A percentile compares a stretch with the other conserved stretches of the same genome.
phyloP scores from a whole-genome alignment of 768 basidiomycete species.

The Collybia nuda region DNA sequence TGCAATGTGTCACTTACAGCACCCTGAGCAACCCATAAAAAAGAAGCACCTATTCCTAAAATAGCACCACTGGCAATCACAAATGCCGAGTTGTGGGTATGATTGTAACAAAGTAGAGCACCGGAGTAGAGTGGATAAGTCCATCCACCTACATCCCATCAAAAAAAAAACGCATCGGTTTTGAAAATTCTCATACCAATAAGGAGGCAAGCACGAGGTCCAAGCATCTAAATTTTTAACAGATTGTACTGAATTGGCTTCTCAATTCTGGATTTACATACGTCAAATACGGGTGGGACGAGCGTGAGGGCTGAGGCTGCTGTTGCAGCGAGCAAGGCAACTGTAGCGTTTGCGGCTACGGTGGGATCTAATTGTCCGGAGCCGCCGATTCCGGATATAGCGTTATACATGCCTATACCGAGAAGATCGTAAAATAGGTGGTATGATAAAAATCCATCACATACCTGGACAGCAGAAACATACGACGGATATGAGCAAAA shows the following conservation, averaged over 20 bases:
- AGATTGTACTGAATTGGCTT: neutral
- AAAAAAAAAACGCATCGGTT: neutral
- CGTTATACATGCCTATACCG: slow-evolving; percentile 26
- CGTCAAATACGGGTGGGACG: slow-evolving; percentile 27
- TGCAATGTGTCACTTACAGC: slow-evolving; percentile 14
- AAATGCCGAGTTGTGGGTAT: slow-evolving; percentile 24
- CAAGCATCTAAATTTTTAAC: slow-evolving; percentile 18
- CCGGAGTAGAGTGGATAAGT: slow-evolving; percentile 26
- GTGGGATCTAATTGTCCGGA: slow-evolving; percentile 28
- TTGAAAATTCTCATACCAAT: slow-evolving; percentile 12
- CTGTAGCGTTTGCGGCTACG: slow-evolving; percentile 27
- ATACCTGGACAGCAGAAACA: slow-evolving; percentile 28
- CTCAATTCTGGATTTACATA: slow-evolving; percentile 5
- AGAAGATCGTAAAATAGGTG: neutral
- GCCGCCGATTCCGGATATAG: slow-evolving; percentile 25
- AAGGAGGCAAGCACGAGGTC: slow-evolving; percentile 23
- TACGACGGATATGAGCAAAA: slow-evolving; percentile 23
- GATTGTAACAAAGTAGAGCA: slow-evolving; percentile 25
- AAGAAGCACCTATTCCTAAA: slow-evolving; percentile 25
- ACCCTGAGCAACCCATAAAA: slow-evolving; percentile 28
- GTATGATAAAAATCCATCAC: neutral
- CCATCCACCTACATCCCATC: slow-evolving; percentile 19
- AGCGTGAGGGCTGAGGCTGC: slow-evolving; percentile 26
- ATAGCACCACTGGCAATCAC: slow-evolving; percentile 26
- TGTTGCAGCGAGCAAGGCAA: slow-evolving; percentile 24